Evolutionary conservation across 192 early-diverging fungal genomes (phyloP).

Genomic region (Paraglomus occultum): DNA sequence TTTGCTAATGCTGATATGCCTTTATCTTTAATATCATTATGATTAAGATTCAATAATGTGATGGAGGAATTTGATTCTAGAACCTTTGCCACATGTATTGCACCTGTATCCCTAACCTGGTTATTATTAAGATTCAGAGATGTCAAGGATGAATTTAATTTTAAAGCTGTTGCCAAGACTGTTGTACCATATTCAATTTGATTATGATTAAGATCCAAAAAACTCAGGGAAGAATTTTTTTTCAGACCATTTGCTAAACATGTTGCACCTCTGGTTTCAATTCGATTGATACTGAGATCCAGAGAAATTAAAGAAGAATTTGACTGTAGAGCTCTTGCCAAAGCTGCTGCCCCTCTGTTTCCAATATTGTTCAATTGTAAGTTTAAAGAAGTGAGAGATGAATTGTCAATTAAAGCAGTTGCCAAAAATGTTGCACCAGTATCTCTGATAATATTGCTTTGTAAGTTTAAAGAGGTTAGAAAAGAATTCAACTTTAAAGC

Average conservation of each 20-base stretch:
- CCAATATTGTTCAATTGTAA: background rate
- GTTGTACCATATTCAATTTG: background rate
- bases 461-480: constrained; percentile 2
- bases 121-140: constrained; percentile 14
- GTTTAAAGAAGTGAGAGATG: background rate
- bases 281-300: background rate
- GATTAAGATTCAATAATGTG: background rate
- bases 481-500: background rate
- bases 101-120: background rate
- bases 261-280: background rate
- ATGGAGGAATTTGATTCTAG: constrained; percentile 7
- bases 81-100: background rate
- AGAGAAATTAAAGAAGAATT: constrained; percentile 1
- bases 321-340: background rate
- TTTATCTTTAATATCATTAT: background rate
- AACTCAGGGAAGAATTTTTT: background rate
- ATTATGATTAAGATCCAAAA: constrained; percentile 2
- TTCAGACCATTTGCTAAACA: background rate
- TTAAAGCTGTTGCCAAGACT: background rate
- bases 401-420: background rate
- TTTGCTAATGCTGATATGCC: too few relatives aligned
- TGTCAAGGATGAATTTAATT: background rate
- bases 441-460: constrained; percentile 1
- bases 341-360: background rate
- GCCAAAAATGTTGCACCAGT: background rate